Conservation (phyloP, 2,329 filamentous ascomycete species). For the Cladophialophora chaetospira region DNA sequence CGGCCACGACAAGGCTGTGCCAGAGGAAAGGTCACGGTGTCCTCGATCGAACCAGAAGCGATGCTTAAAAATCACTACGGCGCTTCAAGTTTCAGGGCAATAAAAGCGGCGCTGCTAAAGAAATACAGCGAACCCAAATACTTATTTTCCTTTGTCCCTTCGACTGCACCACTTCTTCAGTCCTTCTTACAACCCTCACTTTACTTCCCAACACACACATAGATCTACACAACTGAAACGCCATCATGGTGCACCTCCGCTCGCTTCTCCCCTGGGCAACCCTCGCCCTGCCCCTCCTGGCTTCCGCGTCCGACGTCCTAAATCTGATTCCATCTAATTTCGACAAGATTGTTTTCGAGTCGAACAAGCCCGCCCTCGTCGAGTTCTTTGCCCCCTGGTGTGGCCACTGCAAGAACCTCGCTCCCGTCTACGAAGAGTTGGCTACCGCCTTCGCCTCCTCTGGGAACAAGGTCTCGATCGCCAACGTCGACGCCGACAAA, state of each 20-base stretch:
- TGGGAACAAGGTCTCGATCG: slow-evolving; percentile 78
- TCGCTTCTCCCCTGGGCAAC: slow-evolving; percentile 31
- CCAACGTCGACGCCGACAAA: slow-evolving; percentile 92
- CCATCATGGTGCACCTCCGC: slow-evolving; percentile 22
- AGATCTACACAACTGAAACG: background rate
- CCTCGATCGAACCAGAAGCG: background rate
- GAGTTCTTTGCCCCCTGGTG: slow-evolving; percentile 99
- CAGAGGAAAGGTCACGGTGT: slow-evolving; percentile 16
- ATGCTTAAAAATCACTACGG: slow-evolving; percentile 21
- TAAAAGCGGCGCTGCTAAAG: slow-evolving; percentile 1
- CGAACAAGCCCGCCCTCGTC: slow-evolving; percentile 91
- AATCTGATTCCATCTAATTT: slow-evolving; percentile 92
- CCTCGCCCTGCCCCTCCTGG: slow-evolving; percentile 55
- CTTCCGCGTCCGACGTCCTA: slow-evolving; percentile 78
- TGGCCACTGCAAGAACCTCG: slow-evolving; percentile 97
- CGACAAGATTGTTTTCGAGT: slow-evolving; percentile 83
- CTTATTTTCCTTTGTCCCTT: background rate
- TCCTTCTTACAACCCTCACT: background rate
- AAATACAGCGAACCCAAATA: background rate
- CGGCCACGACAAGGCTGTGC: slow-evolving; percentile 17
- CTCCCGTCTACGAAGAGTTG: slow-evolving; percentile 91
- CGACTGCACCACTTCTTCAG: background rate
- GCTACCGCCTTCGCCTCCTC: slow-evolving; percentile 71
- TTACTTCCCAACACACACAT: background rate
- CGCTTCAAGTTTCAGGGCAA: background rate